phyloP scores from a whole-genome alignment of 2,329 filamentous ascomycete species.

The Cryphonectria nitschkei region DNA sequence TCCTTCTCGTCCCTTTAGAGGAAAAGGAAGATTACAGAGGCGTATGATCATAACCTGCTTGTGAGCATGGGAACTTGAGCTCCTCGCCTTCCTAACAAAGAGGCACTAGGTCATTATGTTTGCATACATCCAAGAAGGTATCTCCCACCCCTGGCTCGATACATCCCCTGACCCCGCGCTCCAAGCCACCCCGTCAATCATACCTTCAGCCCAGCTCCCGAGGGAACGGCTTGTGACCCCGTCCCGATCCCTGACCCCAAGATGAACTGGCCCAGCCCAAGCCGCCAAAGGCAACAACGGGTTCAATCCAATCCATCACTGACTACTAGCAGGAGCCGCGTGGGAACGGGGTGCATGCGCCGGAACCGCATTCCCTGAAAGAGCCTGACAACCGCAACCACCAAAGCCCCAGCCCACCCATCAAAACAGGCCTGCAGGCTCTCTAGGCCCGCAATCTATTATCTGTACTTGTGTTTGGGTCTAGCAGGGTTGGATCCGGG shows the following conservation, averaged over 20 bases:
- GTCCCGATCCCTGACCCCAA: background rate
- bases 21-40: no score
- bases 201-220: background rate
- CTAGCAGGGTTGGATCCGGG: slow-evolving; percentile 20
- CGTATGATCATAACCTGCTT: background rate
- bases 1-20: background rate
- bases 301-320: background rate
- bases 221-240: background rate
- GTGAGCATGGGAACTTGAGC: no score
- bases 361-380: background rate
- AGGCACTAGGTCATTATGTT: background rate
- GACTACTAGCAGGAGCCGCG: background rate
- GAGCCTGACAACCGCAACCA: background rate
- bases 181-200: background rate
- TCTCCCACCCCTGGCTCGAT: background rate
- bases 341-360: no score
- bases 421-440: background rate
- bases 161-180: background rate
- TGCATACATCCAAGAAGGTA: background rate
- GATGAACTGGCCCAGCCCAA: background rate
- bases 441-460: background rate
- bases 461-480: background rate
- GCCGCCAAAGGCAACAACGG: background rate
- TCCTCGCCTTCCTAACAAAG: background rate
- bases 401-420: background rate